Conservation (phyloP, 2,329 filamentous ascomycete genomes). For the Neofusicoccum ribis region DNA sequence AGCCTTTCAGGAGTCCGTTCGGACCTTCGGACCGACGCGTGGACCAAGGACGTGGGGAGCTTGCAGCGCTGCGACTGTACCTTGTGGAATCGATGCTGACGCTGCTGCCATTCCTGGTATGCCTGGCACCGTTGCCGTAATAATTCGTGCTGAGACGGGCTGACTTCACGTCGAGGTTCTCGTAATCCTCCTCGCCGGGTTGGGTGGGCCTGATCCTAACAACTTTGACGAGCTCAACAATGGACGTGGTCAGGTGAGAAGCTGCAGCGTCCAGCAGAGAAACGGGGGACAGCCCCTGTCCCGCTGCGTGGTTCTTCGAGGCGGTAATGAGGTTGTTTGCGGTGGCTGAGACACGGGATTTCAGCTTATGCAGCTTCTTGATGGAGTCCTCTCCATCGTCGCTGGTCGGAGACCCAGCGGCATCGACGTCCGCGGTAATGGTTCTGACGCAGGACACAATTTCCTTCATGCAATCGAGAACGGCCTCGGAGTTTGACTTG, state of each 20-base stretch:
- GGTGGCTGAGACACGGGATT: constrained; percentile 81
- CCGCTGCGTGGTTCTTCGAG: constrained; percentile 83
- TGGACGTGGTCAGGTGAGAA: constrained; percentile 80
- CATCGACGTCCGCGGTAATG: constrained; percentile 76
- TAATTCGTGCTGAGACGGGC: constrained; percentile 4
- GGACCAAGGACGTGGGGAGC: constrained; percentile 30
- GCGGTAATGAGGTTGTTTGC: constrained; percentile 96
- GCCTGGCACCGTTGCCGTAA: constrained; percentile 22
- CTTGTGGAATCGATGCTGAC: constrained; percentile 36
- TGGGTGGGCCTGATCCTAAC: constrained; percentile 83
- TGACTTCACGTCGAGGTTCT: constrained; percentile 35
- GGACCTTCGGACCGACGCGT: constrained; percentile 16
- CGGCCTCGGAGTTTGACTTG: constrained; percentile 68
- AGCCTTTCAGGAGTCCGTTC: constrained; percentile 23
- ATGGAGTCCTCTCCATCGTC: constrained; percentile 31
- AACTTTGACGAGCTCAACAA: constrained; percentile 80
- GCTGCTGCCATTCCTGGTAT: constrained; percentile 33
- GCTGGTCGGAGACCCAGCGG: constrained; percentile 50
- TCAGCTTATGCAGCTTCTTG: constrained; percentile 69
- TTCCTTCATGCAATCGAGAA: constrained; percentile 82
- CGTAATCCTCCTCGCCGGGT: constrained; percentile 72
- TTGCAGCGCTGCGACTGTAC: constrained; percentile 34
- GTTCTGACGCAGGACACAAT: constrained; percentile 80
- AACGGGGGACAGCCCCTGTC: constrained; percentile 85
- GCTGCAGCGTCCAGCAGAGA: constrained; percentile 90